Conservation (phyloP, 2,329 filamentous ascomycete species). For the Colletotrichum truncatum region DNA sequence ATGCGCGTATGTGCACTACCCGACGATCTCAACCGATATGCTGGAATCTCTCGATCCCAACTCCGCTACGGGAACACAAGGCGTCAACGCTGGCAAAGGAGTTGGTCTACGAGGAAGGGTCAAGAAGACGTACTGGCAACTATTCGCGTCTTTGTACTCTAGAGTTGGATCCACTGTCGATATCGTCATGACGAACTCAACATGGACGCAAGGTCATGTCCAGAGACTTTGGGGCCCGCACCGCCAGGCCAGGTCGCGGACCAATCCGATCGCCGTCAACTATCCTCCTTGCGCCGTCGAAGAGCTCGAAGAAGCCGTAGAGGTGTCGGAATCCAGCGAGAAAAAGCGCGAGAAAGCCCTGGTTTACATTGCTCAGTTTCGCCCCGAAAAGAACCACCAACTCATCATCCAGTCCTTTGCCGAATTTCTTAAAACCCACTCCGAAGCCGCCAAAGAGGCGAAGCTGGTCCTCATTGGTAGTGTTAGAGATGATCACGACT, state of each 20-base stretch:
- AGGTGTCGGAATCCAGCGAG: conserved; percentile 76
- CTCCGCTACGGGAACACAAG: conserved; percentile 66
- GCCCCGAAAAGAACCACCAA: conserved; percentile 95
- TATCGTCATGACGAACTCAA: conserved; percentile 97
- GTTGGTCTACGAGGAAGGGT: conserved; percentile 72
- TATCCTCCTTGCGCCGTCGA: conserved; percentile 93
- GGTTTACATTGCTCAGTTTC: conserved; percentile 96
- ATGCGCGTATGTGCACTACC: conserved; percentile 95
- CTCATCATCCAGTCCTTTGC: conserved; percentile 88
- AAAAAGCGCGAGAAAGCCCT: conserved; percentile 74
- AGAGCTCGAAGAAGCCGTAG: conserved; percentile 80
- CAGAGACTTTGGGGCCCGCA: conserved; percentile 78
- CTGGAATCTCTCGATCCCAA: conserved; percentile 79
- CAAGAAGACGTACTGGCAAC: conserved; percentile 87
- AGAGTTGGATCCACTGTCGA: conserved; percentile 86
- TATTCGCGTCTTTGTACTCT: conserved; percentile 85
- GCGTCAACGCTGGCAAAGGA: conserved; percentile 86
- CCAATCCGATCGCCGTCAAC: conserved; percentile 74
- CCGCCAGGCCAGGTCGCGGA: conserved; percentile 53
- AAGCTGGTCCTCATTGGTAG: conserved; percentile 88
- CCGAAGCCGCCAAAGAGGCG: conserved; percentile 61
- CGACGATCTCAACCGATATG: conserved; percentile 99
- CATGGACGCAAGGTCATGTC: conserved; percentile 90
- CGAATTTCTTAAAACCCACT: conserved; percentile 70
- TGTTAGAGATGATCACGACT: conserved; percentile 85